Conservation (phyloP, 176 grass and related monocot species). For the Rhynchospora breviuscula region DNA sequence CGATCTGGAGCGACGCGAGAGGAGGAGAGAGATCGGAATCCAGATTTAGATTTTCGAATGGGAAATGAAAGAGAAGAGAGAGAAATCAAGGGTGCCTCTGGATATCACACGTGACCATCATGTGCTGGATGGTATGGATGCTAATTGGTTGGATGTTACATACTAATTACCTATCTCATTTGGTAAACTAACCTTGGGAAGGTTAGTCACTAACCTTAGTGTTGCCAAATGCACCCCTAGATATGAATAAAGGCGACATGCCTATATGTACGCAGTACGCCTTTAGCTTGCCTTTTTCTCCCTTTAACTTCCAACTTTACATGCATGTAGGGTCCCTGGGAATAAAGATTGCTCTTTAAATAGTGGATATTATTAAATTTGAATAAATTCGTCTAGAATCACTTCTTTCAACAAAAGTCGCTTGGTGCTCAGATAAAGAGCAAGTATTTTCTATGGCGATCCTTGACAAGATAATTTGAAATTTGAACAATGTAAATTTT, state of each 20-base stretch:
- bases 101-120: too few relatives aligned
- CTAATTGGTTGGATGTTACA: too few relatives aligned
- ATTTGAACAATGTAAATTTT: background rate
- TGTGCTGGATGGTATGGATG: too few relatives aligned
- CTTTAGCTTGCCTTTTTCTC: conserved; percentile 3
- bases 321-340: conserved; percentile 7
- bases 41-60: too few relatives aligned
- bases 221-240: too few relatives aligned
- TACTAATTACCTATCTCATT: too few relatives aligned
- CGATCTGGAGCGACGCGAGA: too few relatives aligned
- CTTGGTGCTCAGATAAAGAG: background rate
- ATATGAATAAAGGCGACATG: conserved; percentile 13
- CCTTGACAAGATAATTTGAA: background rate
- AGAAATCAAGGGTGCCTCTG: too few relatives aligned
- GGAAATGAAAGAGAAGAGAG: too few relatives aligned
- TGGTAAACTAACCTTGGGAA: too few relatives aligned
- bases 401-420: background rate
- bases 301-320: background rate
- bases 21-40: too few relatives aligned
- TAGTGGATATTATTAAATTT: conserved; percentile 10
- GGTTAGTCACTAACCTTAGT: too few relatives aligned
- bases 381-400: background rate
- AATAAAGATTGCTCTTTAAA: background rate
- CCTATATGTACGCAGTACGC: background rate
- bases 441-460: background rate